phyloP scores from a whole-genome alignment of 768 basidiomycete genomes.

The Clitopilus hobsonii region DNA sequence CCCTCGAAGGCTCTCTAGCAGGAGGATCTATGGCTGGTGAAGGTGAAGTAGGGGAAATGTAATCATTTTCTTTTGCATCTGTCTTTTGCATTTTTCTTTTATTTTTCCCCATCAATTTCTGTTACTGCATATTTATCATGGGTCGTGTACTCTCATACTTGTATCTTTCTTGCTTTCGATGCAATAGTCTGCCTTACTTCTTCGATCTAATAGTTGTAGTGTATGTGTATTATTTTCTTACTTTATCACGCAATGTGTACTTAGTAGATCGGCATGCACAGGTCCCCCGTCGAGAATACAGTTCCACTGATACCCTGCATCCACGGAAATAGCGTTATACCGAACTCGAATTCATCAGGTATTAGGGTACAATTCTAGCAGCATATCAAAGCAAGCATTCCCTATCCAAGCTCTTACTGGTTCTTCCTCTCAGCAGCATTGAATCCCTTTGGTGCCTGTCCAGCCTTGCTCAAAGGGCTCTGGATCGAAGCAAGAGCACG shows the following conservation, averaged over 20 bases:
- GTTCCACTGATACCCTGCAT: too few species aligned
- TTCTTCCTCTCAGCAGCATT: slow-evolving; percentile 71
- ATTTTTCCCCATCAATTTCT: background rate
- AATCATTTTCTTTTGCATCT: background rate
- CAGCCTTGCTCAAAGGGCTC: slow-evolving; percentile 56
- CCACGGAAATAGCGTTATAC: too few species aligned
- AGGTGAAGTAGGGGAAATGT: background rate
- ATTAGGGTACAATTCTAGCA: background rate
- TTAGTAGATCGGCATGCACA: too few species aligned
- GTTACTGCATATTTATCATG: too few species aligned
- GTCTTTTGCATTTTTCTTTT: background rate
- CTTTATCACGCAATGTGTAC: too few species aligned
- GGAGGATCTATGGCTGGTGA: background rate
- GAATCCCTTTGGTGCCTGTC: slow-evolving; percentile 55
- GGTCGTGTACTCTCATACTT: too few species aligned
- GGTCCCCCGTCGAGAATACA: too few species aligned
- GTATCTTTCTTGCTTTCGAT: too few species aligned
- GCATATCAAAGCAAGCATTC: slow-evolving; percentile 2
- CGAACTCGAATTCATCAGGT: background rate
- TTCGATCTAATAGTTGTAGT: too few species aligned
- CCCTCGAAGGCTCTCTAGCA: background rate
- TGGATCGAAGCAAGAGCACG: slow-evolving; percentile 71
- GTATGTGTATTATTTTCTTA: too few species aligned
- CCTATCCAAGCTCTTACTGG: slow-evolving; percentile 38
- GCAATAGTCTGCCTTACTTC: too few species aligned